phyloP scores from a whole-genome alignment of 768 basidiomycete genomes.

The Mycena polygramma region DNA sequence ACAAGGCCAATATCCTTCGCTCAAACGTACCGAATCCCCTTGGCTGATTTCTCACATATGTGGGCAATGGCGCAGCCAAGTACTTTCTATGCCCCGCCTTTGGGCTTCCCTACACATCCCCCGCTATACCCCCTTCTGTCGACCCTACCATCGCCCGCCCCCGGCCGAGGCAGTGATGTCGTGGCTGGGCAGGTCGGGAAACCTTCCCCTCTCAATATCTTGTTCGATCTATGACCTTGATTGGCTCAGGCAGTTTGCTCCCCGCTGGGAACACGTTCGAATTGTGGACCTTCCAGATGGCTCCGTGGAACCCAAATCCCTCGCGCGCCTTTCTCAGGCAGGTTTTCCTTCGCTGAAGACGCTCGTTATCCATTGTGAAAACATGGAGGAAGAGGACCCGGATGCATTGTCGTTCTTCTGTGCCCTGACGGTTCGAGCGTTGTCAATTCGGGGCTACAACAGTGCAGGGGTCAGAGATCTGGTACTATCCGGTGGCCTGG shows the following conservation, averaged over 20 bases:
- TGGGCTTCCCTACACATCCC: slow-evolving; percentile 9
- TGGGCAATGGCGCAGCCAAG: slow-evolving; percentile 1
- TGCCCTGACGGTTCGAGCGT: neutral
- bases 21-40: neutral
- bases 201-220: slow-evolving; percentile 14
- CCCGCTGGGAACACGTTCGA: neutral
- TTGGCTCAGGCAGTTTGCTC: neutral
- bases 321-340: neutral
- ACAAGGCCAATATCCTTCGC: neutral
- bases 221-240: neutral
- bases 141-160: neutral
- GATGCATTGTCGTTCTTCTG: neutral
- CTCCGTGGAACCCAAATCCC: neutral
- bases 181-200: slow-evolving; percentile 4
- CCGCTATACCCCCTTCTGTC: too few species aligned
- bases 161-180: neutral
- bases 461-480: neutral
- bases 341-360: neutral
- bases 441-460: neutral
- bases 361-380: too few species aligned
- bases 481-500: too few species aligned
- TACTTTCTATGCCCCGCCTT: slow-evolving; percentile 1
- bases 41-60: slow-evolving; percentile 6
- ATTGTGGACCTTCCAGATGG: neutral
- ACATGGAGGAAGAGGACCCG: neutral